phyloP scores from a whole-genome alignment of 495 filamentous ascomycete species.

The Daldinia caldariorum region DNA sequence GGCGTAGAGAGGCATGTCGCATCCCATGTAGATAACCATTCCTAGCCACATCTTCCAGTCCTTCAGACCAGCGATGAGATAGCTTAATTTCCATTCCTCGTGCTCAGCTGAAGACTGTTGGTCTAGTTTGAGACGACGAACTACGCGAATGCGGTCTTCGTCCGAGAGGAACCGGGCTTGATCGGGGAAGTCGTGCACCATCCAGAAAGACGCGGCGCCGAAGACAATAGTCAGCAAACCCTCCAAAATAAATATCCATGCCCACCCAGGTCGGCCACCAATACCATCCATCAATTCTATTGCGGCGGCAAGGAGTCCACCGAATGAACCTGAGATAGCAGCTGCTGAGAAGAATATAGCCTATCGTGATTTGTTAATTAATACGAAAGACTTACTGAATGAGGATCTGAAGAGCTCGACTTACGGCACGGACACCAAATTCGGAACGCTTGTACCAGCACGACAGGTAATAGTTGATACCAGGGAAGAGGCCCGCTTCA shows the following conservation, averaged over 20 bases:
- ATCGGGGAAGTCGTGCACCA: conserved; percentile 91
- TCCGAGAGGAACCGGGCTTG: conserved; percentile 79
- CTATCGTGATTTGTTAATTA: conserved; percentile 25
- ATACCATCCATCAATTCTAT: conserved; percentile 79
- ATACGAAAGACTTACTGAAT: not conserved
- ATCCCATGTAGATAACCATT: conserved; percentile 83
- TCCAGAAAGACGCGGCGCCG: conserved; percentile 79
- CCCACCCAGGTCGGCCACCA: conserved; percentile 74
- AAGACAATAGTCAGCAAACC: conserved; percentile 79
- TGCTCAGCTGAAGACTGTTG: conserved; percentile 81
- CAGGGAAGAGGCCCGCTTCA: conserved; percentile 88
- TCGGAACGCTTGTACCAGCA: conserved; percentile 89
- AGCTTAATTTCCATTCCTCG: conserved; percentile 79
- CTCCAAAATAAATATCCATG: conserved; percentile 88
- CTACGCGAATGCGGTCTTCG: conserved; percentile 76
- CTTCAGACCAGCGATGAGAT: conserved; percentile 77
- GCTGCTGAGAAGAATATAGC: conserved; percentile 94
- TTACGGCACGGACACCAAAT: conserved; percentile 68
- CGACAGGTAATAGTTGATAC: conserved; percentile 86
- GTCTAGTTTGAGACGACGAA: conserved; percentile 77
- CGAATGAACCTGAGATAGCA: conserved; percentile 85
- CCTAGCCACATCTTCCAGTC: conserved; percentile 91
- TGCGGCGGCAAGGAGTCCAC: conserved; percentile 81
- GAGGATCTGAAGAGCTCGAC: not conserved
- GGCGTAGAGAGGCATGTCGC: conserved; percentile 79